phyloP scores from a whole-genome alignment of 148 eudicot species.

The Pharnaceum exiguum region DNA sequence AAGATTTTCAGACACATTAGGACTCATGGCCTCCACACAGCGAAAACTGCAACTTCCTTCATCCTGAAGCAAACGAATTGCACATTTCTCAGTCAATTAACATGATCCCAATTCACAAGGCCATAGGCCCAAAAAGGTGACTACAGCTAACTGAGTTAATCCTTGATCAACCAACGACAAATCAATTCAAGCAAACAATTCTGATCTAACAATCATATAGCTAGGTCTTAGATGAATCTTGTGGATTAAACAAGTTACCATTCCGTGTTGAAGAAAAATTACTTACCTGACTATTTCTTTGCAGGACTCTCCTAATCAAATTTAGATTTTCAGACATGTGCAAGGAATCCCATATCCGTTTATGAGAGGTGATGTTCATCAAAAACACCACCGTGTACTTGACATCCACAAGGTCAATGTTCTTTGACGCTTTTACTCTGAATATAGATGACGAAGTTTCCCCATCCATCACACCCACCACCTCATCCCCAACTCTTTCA shows the following conservation, averaged over 20 bases:
- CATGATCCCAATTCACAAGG: not conserved
- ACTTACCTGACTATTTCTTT: conserved; percentile 29
- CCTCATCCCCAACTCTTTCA: no score
- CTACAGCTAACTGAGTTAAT: no score
- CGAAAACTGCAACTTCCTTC: conserved; percentile 25
- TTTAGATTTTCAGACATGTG: conserved; percentile 27
- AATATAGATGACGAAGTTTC: conserved; percentile 28
- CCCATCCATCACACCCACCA: conserved; percentile 19
- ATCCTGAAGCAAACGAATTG: conserved; percentile 27
- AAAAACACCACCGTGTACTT: conserved; percentile 38
- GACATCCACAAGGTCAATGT: conserved; percentile 21
- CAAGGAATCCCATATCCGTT: conserved; percentile 57
- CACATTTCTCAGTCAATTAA: not conserved
- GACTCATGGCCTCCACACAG: conserved; percentile 4
- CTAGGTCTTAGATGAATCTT: no score
- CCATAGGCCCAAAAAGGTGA: not conserved
- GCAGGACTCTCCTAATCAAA: conserved; percentile 35
- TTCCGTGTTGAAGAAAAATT: no score
- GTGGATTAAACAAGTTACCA: no score
- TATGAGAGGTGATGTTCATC: conserved; percentile 42
- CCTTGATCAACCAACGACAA: no score
- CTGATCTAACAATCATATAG: no score
- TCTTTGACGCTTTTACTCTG: conserved; percentile 26
- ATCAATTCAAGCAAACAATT: no score
- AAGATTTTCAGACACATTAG: conserved; percentile 16